Conservation (phyloP, 345 rosid species). For the Citropsis articulata region DNA sequence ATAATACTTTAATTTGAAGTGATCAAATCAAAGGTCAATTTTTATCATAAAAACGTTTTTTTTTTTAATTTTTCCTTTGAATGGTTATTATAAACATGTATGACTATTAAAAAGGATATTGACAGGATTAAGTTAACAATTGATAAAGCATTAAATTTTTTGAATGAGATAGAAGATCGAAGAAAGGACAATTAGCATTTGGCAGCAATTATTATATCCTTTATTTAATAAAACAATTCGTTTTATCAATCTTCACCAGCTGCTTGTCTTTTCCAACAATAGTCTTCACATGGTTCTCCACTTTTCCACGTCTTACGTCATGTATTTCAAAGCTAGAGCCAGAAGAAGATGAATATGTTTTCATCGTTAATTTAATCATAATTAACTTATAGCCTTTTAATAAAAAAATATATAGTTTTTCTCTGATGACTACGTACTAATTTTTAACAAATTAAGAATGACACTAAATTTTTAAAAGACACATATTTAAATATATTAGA, state of each 20-base stretch:
- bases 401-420: no score
- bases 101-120: not conserved
- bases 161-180: not conserved
- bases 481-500: no score
- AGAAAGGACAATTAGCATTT: not conserved
- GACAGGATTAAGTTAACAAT: not conserved
- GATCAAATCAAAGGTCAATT: constrained; percentile 2
- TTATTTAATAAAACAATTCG: not conserved
- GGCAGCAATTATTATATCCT: not conserved
- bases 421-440: no score
- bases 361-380: no score
- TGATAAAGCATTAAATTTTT: not conserved
- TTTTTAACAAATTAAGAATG: no score
- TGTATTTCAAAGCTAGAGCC: not conserved
- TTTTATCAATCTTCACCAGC: not conserved
- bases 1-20: not conserved
- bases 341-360: no score
- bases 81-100: not conserved
- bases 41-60: no score
- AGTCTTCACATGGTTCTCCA: not conserved
- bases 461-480: no score
- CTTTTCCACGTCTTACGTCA: not conserved
- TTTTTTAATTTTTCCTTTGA: not conserved
- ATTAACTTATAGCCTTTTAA: no score
- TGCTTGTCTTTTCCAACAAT: not conserved